Evolutionary conservation across 805 yeast species (phyloP).

Genomic region (Candida takata): DNA sequence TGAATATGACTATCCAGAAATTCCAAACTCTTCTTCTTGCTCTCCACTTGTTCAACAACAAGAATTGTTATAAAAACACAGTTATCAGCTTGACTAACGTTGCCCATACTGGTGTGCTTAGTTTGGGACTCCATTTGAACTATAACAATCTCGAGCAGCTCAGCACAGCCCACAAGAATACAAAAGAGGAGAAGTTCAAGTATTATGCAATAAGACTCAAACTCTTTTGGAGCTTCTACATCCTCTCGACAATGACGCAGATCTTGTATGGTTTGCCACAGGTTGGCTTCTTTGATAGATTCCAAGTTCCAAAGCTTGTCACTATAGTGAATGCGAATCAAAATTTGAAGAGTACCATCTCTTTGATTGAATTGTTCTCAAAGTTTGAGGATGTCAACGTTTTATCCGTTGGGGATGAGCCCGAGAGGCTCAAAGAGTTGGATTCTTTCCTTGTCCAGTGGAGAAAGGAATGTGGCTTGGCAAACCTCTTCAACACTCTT

Average conservation of each 20-base stretch:
- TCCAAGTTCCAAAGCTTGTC: constrained; percentile 29
- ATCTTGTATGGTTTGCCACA: constrained; percentile 21
- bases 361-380: constrained; percentile 27
- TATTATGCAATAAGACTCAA: constrained; percentile 27
- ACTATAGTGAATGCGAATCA: constrained; percentile 27
- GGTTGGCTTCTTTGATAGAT: constrained; percentile 16
- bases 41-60: constrained; percentile 22
- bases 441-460: constrained; percentile 11
- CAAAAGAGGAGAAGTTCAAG: constrained; percentile 11
- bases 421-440: constrained; percentile 17
- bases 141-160: constrained; percentile 17
- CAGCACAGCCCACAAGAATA: constrained; percentile 7
- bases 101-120: constrained; percentile 18
- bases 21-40: constrained; percentile 20
- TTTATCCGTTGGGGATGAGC: constrained; percentile 12
- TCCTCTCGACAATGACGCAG: constrained; percentile 23
- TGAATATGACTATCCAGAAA: constrained; percentile 15
- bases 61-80: constrained; percentile 21
- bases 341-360: constrained; percentile 28
- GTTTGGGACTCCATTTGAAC: constrained; percentile 23
- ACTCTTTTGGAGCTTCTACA: constrained; percentile 37
- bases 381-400: constrained; percentile 11
- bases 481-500: constrained; percentile 9
- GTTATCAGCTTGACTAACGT: constrained; percentile 18
- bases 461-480: constrained; percentile 12